These are phyloP conservation scores for Mortierella claussenii DNA, from an alignment of 192 early-diverging fungal genomes.

Conservation along the genomic window DNA sequence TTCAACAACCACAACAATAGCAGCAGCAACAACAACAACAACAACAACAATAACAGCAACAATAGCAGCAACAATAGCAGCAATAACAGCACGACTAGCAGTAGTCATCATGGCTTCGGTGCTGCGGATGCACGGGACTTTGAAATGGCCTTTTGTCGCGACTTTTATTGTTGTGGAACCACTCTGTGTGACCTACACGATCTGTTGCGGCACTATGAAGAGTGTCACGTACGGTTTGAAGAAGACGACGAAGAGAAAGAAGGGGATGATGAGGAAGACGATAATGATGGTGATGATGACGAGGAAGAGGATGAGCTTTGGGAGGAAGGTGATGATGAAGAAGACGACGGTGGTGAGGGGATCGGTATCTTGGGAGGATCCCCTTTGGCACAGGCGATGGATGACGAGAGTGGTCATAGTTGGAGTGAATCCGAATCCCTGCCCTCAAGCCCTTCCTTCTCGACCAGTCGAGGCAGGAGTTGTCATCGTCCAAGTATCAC, in stretches of 20 bases:
- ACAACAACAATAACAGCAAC: not conserved
- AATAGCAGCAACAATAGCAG: not conserved
- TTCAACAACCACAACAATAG: not conserved
- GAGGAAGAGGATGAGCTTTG: not conserved
- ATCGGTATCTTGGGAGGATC: no score
- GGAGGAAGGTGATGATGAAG: slow-evolving; percentile 35
- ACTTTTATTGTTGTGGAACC: slow-evolving; percentile 95
- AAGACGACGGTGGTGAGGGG: no score
- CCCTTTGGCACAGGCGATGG: no score
- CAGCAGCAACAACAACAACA: no score
- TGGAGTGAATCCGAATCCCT: slow-evolving; percentile 46
- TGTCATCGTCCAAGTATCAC: no score
- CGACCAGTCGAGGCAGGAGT: no score
- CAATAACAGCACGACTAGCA: not conserved
- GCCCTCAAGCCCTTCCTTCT: slow-evolving; percentile 12
- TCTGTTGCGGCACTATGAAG: slow-evolving; percentile 96
- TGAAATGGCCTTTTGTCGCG: slow-evolving; percentile 91
- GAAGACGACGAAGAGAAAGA: slow-evolving; percentile 92
- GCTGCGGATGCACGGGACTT: slow-evolving; percentile 68
- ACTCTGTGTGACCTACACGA: slow-evolving; percentile 91
- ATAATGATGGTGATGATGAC: slow-evolving; percentile 8
- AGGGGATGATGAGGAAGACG: slow-evolving; percentile 70
- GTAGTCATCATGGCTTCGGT: slow-evolving; percentile 57
- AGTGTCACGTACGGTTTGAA: slow-evolving; percentile 90
- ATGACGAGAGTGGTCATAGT: no score